Evolutionary conservation across 1,284 basidiomycete species (phyloP), one percentile per base, ranked within the genome.

Genomic region (Melanopsichium pennsylvanicum): DNA sequence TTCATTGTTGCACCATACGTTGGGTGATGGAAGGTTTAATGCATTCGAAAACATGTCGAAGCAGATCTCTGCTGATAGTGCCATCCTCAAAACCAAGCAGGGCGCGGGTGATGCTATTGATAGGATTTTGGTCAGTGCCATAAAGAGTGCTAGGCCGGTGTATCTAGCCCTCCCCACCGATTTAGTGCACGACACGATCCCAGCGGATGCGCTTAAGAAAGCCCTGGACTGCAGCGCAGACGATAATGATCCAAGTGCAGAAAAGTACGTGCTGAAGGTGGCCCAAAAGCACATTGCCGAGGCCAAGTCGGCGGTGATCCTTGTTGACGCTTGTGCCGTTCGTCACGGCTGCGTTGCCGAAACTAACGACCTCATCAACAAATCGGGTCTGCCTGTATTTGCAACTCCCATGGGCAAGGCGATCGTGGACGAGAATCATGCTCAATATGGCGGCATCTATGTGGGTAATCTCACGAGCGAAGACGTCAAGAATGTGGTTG

Each of bases 141-240:
- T 96, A 46, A 86, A 61, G 31, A 63, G 63, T 86, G 90, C 89
- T 29, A 87, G 90, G 18, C 93, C 94, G 0, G 91, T 90, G 16
- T 97, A 97, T 80, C 83, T 97, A 47, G 87, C 90, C 32, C 84
- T 97, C 6, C 95, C 94, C 0, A 93, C 89, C 12, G 90, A 97
- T 75, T 83, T 93, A 35, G 89, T 91, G 6, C 85, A 87, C 72
- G 83, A 85, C 43, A 86, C 88, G 73, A 88, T 94, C 22, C 86
- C 90, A 0, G 82, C 86, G 3, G 85, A 86, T 38, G 85, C 86
- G 9, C 85, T 97, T 43, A 82, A 86, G 47, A 87, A 84, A 0
- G 88, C 88, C 2, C 45, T 78, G 23, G 49, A 55, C 22, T 46
- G 56, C 15, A 33, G 46, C 16, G 41, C 55, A 1, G 35, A 58